Evolutionary conservation across 148 eudicot genomes (phyloP).

Genomic region (Camellia japonica): DNA sequence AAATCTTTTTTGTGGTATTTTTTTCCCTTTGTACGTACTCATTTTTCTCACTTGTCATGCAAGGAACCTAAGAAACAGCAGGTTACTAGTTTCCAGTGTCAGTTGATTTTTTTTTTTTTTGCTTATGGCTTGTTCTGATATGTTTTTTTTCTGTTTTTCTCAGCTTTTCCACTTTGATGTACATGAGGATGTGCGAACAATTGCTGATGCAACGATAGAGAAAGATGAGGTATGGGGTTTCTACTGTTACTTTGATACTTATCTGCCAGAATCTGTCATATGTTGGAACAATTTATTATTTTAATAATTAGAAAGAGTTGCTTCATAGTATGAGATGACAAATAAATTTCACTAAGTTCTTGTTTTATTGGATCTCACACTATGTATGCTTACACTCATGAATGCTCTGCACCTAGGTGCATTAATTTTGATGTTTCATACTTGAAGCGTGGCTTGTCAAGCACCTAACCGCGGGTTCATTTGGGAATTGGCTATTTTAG

Average conservation of each 20-base stretch:
- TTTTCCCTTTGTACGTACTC: not conserved
- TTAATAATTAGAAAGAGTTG: not conserved
- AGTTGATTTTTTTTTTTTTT: not conserved
- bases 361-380: too few species aligned
- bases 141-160: not conserved
- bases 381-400: too few species aligned
- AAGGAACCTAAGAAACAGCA: not conserved
- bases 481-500: too few species aligned
- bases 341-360: not conserved
- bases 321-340: not conserved
- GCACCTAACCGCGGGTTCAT: too few species aligned
- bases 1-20: not conserved
- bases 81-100: not conserved
- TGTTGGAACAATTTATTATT: not conserved
- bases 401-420: too few species aligned
- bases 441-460: too few species aligned
- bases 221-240: slow-evolving; percentile 82
- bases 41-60: not conserved
- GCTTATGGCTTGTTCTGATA: not conserved
- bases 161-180: slow-evolving; percentile 99
- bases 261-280: not conserved
- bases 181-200: slow-evolving; percentile 96
- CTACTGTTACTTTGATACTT: not conserved
- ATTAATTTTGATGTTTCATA: too few species aligned
- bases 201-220: slow-evolving; percentile 96